Base-by-base conservation (phyloP, 169 alveolate genomes). In the Eimeria acervulina region DNA sequence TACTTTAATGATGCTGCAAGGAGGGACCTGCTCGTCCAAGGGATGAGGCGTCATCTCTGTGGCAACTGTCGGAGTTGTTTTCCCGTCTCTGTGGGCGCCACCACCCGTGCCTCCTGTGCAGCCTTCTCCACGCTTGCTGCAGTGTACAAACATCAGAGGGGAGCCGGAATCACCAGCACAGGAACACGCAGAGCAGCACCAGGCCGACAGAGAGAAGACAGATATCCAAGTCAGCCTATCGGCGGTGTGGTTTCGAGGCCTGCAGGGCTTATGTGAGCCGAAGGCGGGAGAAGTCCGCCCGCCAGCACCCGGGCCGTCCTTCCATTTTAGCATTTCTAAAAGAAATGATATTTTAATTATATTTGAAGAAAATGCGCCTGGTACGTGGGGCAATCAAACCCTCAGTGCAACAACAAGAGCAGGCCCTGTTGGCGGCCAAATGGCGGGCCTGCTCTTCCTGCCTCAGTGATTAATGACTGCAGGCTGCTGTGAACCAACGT, bases 211-310 rank as follows among this genome's bases (percentile, higher is more conserved):
- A 28, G 78, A 66, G 12, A 7, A 17, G 85, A 21, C 59, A 33
- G 85, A 36, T 33, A 42, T 40, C 85, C 85, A 26, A 31, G 55
- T 40, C 17, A 40, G 85, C 59, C 85, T 17, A 72, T 78, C 42
- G 6, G 88, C 21, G 61, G 88, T 40, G 33, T 23, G 63, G 8
- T n/a, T n/a, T n/a, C n/a, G 81, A 44, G 70, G 40, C 72, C 59
- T 80, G 23, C 59, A 51, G 44, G 90, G 90, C 70, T 12, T 10
- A 80, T 80, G 51, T 80, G 90, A 31, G 40, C 90, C 72, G 59
- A 38, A 44, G 63, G 90, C 44, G 90, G 66, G 68, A 42, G 44
- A 47, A 80, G 90, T 51, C 28, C 28, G 26, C 68, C 66, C 70
- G 68, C 63, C 63, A 1, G 70, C 66, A 47, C 68, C 59, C 38